Conservation (phyloP, 306 rosid genomes). For the Cajanus cajan region DNA sequence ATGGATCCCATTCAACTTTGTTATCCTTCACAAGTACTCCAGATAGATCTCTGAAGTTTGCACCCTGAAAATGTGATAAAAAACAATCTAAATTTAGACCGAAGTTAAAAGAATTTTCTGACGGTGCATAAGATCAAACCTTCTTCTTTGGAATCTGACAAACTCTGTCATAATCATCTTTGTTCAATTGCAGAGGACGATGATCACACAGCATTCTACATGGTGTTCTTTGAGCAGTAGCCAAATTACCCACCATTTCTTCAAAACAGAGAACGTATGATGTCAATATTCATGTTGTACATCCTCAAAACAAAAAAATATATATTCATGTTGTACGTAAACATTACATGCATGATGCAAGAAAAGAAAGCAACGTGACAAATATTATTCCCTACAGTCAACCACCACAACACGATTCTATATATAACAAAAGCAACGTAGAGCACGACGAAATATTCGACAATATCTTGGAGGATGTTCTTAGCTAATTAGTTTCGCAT, state of each 20-base stretch:
- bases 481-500: background rate
- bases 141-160: constrained; percentile 45
- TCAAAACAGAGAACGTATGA: constrained; percentile 11
- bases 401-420: background rate
- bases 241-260: constrained; percentile 31
- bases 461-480: background rate
- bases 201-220: constrained; percentile 40
- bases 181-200: constrained; percentile 36
- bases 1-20: constrained; percentile 48
- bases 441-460: background rate
- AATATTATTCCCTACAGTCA: background rate
- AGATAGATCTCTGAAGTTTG: constrained; percentile 45
- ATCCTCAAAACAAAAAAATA: no score
- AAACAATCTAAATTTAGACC: background rate
- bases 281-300: background rate
- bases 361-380: background rate
- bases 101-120: background rate
- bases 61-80: constrained; percentile 30
- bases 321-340: background rate
- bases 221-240: background rate
- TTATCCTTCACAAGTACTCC: constrained; percentile 39
- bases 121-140: constrained; percentile 22
- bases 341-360: background rate
- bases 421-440: background rate
- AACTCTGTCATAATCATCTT: constrained; percentile 46